phyloP scores from a whole-genome alignment of 768 basidiomycete species.

The Calocybe cyanea region DNA sequence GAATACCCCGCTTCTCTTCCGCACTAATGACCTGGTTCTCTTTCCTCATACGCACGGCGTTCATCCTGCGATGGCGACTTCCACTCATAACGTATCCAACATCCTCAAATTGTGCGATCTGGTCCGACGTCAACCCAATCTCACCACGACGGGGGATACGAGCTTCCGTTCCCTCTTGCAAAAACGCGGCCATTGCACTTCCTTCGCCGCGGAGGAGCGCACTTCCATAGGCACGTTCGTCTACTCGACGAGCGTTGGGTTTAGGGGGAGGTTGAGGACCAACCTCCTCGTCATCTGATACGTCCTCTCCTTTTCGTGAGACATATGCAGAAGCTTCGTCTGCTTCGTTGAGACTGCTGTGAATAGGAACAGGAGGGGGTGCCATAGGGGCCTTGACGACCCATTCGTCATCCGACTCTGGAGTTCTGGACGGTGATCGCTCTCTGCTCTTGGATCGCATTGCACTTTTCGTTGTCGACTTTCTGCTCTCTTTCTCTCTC shows the following conservation, averaged over 20 bases:
- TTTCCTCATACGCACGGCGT: constrained; percentile 97
- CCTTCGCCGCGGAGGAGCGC: constrained; percentile 93
- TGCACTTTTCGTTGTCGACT: constrained; percentile 17
- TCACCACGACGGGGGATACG: constrained; percentile 99
- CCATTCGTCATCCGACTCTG: constrained; percentile 47
- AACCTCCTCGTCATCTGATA: constrained; percentile 53
- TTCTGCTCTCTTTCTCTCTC: constrained; percentile 23
- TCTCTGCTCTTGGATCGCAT: constrained; percentile 30
- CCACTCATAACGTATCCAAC: constrained; percentile 99
- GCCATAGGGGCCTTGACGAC: constrained; percentile 49
- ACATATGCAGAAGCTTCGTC: constrained; percentile 17
- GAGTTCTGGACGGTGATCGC: constrained; percentile 22
- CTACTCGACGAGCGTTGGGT: constrained; percentile 43
- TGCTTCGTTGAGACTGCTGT: constrained; percentile 7
- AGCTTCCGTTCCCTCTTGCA: constrained; percentile 73
- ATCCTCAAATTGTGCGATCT: constrained; percentile 83
- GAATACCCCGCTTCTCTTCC: constrained; percentile 94
- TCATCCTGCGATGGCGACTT: constrained; percentile 92
- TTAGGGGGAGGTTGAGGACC: constrained; percentile 72
- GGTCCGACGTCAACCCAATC: constrained; percentile 85
- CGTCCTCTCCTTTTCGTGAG: constrained; percentile 24
- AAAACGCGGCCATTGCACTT: constrained; percentile 95
- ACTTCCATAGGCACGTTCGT: constrained; percentile 86
- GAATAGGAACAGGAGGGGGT: constrained; percentile 18
- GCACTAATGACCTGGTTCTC: constrained; percentile 99